phyloP scores from a whole-genome alignment of 2,329 filamentous ascomycete species.

The Trichoderma guizhouense region DNA sequence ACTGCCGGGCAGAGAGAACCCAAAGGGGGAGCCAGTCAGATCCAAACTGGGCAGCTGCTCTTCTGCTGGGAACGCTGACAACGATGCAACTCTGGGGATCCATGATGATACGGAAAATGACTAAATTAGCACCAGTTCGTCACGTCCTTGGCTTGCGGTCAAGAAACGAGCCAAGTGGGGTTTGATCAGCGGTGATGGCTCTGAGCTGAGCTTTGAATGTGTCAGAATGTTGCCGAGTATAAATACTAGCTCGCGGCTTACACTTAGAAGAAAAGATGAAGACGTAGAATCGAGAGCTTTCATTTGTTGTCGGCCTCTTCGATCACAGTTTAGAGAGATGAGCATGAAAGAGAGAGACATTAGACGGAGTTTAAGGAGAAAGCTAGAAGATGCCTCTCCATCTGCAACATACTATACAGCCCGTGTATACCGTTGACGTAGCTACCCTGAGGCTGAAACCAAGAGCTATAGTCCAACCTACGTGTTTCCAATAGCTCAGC shows the following conservation, averaged over 20 bases:
- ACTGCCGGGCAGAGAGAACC: background rate
- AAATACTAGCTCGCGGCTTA: background rate
- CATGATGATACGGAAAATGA: background rate
- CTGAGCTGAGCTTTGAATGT: background rate
- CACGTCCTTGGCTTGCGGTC: background rate
- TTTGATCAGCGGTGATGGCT: background rate
- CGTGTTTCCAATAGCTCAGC: background rate
- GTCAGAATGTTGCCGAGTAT: background rate
- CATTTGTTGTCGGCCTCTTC: too few species aligned
- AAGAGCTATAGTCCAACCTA: background rate
- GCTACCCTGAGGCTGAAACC: background rate
- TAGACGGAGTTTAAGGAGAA: background rate
- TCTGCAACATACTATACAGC: background rate
- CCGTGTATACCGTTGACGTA: background rate
- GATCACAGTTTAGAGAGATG: background rate
- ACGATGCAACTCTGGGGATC: background rate
- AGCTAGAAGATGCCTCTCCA: background rate
- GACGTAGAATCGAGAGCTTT: background rate
- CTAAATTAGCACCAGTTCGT: background rate
- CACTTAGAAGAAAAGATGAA: background rate
- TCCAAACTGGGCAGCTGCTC: background rate
- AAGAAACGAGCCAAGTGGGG: background rate
- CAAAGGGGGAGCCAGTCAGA: background rate
- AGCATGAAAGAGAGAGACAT: background rate
- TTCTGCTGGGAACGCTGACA: background rate